Percentiles rank a stretch among this genome's conserved stretches.
phyloP scores from a whole-genome alignment of 768 basidiomycete genomes.

The Collybia mongolica region DNA sequence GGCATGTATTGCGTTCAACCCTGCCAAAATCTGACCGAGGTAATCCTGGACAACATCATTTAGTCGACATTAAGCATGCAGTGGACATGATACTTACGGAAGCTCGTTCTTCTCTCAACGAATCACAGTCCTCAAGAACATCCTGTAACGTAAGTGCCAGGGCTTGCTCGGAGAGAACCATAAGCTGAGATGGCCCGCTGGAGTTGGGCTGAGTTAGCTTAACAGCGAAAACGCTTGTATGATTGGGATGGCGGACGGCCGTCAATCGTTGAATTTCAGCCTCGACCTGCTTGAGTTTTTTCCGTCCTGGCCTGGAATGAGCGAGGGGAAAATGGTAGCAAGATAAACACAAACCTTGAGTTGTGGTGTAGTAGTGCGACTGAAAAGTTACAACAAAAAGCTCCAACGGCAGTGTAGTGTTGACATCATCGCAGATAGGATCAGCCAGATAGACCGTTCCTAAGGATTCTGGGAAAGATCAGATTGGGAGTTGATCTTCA shows the following conservation, averaged over 20 bases:
- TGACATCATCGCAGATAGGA: slow-evolving; percentile 67
- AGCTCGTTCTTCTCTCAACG: slow-evolving; percentile 71
- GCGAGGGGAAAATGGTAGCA: neutral
- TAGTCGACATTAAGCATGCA: neutral
- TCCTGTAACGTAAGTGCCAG: slow-evolving; percentile 68
- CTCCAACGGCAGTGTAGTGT: slow-evolving; percentile 59
- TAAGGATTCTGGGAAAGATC: slow-evolving; percentile 45
- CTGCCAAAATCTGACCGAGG: slow-evolving; percentile 68
- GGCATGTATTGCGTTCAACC: slow-evolving; percentile 65
- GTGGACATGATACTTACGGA: neutral
- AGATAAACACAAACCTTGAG: slow-evolving; percentile 44
- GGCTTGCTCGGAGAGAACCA: slow-evolving; percentile 70
- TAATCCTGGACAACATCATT: slow-evolving; percentile 55
- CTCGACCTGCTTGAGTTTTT: slow-evolving; percentile 69
- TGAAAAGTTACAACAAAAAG: slow-evolving; percentile 66
- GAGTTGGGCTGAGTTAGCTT: slow-evolving; percentile 56
- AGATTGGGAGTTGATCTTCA: neutral
- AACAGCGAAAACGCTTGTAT: slow-evolving; percentile 66
- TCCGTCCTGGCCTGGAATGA: slow-evolving; percentile 41
- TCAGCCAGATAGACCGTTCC: slow-evolving; percentile 73
- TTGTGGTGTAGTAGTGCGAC: slow-evolving; percentile 65
- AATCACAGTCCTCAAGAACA: slow-evolving; percentile 73
- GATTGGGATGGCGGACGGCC: slow-evolving; percentile 59
- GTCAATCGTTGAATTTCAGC: slow-evolving; percentile 62
- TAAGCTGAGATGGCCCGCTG: slow-evolving; percentile 49